Percentiles rank a stretch among this genome's conserved stretches.
phyloP scores from a whole-genome alignment of 805 yeast genomes.

The Candida boleticola region DNA sequence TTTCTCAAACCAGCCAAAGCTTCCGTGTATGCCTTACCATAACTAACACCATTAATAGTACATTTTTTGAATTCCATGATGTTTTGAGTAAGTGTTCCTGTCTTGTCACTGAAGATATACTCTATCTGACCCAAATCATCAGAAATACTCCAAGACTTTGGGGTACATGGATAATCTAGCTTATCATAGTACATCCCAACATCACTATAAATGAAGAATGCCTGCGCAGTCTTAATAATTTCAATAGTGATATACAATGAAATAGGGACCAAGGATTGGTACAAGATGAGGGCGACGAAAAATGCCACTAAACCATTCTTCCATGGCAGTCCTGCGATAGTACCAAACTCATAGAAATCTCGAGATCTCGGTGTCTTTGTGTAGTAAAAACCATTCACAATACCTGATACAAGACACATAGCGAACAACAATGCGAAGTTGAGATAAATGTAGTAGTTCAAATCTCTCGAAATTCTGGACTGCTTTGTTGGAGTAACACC shows the following conservation, averaged over 20 bases:
- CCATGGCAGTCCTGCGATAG: constrained; percentile 63
- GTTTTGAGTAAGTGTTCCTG: constrained; percentile 82
- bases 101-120: constrained; percentile 79
- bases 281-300: constrained; percentile 73
- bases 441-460: constrained; percentile 65
- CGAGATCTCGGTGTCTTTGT: constrained; percentile 47
- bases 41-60: constrained; percentile 67
- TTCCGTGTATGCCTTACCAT: constrained; percentile 82
- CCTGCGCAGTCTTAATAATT: constrained; percentile 79
- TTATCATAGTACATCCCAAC: constrained; percentile 64
- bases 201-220: constrained; percentile 76
- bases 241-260: constrained; percentile 80
- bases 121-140: constrained; percentile 87
- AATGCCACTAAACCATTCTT: constrained; percentile 69
- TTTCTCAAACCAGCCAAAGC: constrained; percentile 77
- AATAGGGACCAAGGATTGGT: constrained; percentile 79
- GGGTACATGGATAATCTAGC: constrained; percentile 78
- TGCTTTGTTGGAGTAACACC: constrained; percentile 78
- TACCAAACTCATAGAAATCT: constrained; percentile 65
- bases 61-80: constrained; percentile 85
- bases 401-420: constrained; percentile 67
- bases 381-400: constrained; percentile 70
- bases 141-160: constrained; percentile 81
- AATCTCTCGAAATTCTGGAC: constrained; percentile 70
- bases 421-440: constrained; percentile 65